Conservation (phyloP, 768 basidiomycete species). For the Coprinopsis cinerea region DNA sequence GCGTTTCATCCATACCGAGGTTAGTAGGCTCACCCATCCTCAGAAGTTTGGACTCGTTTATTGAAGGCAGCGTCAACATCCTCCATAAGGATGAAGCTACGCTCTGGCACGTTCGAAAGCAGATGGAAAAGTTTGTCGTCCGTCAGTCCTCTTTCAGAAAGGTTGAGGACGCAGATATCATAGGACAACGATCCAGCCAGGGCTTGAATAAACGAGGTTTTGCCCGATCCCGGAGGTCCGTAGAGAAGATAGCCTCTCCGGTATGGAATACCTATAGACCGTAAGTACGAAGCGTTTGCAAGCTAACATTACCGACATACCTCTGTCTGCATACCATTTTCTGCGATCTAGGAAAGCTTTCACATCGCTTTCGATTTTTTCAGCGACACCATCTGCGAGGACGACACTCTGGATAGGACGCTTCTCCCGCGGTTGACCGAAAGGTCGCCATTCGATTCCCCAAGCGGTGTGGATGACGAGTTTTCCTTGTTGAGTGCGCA, state of each 20-base stretch:
- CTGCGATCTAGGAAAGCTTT: slow-evolving; percentile 76
- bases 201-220: slow-evolving; percentile 98
- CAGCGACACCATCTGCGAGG: slow-evolving; percentile 73
- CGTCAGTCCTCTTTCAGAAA: slow-evolving; percentile 91
- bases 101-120: slow-evolving; percentile 86
- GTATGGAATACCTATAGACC: slow-evolving; percentile 87
- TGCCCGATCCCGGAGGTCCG: slow-evolving; percentile 96
- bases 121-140: slow-evolving; percentile 96
- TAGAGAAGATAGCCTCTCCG: slow-evolving; percentile 91
- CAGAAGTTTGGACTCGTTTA: slow-evolving; percentile 82
- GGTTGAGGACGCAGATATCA: slow-evolving; percentile 93
- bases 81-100: slow-evolving; percentile 92
- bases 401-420: slow-evolving; percentile 87
- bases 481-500: slow-evolving; percentile 85
- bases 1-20: not conserved
- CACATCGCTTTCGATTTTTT: slow-evolving; percentile 77
- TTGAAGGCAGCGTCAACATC: slow-evolving; percentile 98
- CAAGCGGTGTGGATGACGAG: slow-evolving; percentile 95
- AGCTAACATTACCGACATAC: slow-evolving; percentile 47
- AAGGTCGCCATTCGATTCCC: slow-evolving; percentile 95
- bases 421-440: slow-evolving; percentile 86
- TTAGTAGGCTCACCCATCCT: slow-evolving; percentile 70
- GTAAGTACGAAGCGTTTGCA: slow-evolving; percentile 3
- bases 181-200: slow-evolving; percentile 88
- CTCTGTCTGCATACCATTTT: slow-evolving; percentile 96